phyloP scores from a whole-genome alignment of 164 flowering plant species.

The Houttuynia cordata region DNA sequence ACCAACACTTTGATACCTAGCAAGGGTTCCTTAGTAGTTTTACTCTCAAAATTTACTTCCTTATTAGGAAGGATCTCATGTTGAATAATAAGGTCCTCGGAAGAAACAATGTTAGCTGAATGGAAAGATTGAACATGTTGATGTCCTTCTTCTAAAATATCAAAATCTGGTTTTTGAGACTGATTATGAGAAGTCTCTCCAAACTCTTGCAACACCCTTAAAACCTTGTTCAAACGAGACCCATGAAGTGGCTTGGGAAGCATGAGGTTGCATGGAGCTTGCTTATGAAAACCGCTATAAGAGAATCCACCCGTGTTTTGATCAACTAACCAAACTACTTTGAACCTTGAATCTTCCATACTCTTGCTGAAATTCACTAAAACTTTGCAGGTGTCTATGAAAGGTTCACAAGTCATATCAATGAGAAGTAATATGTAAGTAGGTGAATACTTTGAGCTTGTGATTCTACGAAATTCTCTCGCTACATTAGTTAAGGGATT shows the following conservation, averaged over 20 bases:
- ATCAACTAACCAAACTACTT: constrained; percentile 28
- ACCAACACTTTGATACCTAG: constrained; percentile 47
- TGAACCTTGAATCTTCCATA: constrained; percentile 4
- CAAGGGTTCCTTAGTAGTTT: constrained; percentile 14
- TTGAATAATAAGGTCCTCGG: background rate
- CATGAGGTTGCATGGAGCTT: constrained; percentile 13
- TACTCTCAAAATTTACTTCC: background rate
- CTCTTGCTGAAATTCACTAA: constrained; percentile 7
- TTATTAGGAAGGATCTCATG: background rate
- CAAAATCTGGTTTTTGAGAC: too few relatives aligned
- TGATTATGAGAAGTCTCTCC: constrained; percentile 10
- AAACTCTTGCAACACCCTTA: constrained; percentile 16
- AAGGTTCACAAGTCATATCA: constrained; percentile 7
- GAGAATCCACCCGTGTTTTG: background rate
- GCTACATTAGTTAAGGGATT: background rate
- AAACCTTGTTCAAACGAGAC: constrained; percentile 16
- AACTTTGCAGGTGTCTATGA: constrained; percentile 7
- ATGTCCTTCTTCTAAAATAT: too few relatives aligned
- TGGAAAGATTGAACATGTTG: background rate
- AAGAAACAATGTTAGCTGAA: background rate
- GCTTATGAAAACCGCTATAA: background rate
- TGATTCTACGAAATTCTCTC: background rate
- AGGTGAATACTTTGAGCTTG: background rate
- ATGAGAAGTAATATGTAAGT: constrained; percentile 9
- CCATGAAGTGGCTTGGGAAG: constrained; percentile 34